phyloP scores from a whole-genome alignment of 2,329 filamentous ascomycete species.

The Calonectria pseudoreteaudii region DNA sequence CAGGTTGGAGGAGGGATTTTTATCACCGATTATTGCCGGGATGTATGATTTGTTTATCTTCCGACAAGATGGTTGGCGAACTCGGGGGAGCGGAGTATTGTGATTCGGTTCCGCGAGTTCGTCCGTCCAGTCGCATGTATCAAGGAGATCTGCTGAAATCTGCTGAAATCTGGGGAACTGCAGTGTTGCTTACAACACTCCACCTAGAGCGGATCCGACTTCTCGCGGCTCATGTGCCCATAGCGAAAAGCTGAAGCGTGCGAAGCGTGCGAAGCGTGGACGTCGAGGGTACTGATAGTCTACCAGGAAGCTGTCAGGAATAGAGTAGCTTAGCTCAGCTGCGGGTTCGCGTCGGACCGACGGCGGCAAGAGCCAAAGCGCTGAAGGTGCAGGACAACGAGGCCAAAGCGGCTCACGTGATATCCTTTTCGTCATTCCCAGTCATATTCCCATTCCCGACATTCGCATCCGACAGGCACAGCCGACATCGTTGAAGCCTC shows the following conservation, averaged over 20 bases:
- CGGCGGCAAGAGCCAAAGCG: neutral
- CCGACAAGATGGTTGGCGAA: neutral
- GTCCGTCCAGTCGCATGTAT: neutral
- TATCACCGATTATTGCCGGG: constrained; percentile 27
- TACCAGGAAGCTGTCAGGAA: neutral
- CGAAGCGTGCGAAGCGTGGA: neutral
- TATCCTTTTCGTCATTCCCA: neutral
- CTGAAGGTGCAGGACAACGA: neutral
- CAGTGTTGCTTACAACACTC: neutral
- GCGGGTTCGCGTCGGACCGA: neutral
- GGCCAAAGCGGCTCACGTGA: neutral
- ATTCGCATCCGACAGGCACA: neutral
- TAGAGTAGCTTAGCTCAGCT: neutral
- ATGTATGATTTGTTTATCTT: neutral
- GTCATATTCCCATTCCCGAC: neutral
- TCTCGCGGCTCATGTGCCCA: neutral
- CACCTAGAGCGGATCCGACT: constrained; percentile 1
- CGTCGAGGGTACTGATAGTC: neutral
- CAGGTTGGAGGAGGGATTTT: neutral
- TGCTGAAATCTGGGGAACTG: constrained; percentile 6
- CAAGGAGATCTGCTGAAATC: constrained; percentile 14
- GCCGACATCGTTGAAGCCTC: neutral
- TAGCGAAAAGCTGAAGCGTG: neutral
- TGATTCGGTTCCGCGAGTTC: constrained; percentile 6
- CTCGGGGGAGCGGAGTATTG: neutral